Base-by-base conservation (phyloP, 139 green algal species). In the Microglena sp. region DNA sequence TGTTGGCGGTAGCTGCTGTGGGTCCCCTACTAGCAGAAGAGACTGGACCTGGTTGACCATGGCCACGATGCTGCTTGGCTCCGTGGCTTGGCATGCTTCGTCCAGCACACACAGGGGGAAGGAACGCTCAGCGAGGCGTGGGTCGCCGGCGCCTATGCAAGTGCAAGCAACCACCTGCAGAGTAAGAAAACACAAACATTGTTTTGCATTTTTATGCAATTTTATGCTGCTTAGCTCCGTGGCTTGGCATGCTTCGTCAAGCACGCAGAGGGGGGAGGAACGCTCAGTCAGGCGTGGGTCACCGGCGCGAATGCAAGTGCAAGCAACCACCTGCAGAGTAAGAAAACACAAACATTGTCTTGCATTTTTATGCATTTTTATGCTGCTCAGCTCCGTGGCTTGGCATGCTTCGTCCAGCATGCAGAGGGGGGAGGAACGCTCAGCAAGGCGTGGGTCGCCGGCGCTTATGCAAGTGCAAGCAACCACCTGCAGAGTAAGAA, bases 21-120 rank as follows among this genome's bases (percentile, higher is more conserved):
- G 88, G 73, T 98, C 92, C 8, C 92, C 92, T 5, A 93, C 90
- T 67, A 97, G 71, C 1, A 98, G 74, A 0, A 90, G 73, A 5
- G 76, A 82, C 69, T 92, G 43, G 3, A 76, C 67, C 27, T 62
- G 36, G 45, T n/a, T 69, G 40, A 89, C 54, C 44, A 96, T 72
- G 7, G 91, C 78, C 24, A 96, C 85, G 26, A 97, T 67, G 30
- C 76, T 81, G 28, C 80, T 72, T 0, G 92, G 86, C 73, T 96
- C 87, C 21, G 87, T 94, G 3, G 88, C 84, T 71, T 97, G 92
- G 70, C 72, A 96, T 73, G 75, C 78, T 40, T 85, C 78, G 36
- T 85, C 78, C 32, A 82, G 54, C 11, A 85, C 71, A 3, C 56
- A 45, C 34, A 85, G 21, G 2, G 73, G 55, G 59, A 82, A 85